Percentiles rank a stretch among this genome's conserved stretches.
Evolutionary conservation across 108 stramenopile genomes (phyloP).

Genomic region (Fragilariopsis cylindrus): DNA sequence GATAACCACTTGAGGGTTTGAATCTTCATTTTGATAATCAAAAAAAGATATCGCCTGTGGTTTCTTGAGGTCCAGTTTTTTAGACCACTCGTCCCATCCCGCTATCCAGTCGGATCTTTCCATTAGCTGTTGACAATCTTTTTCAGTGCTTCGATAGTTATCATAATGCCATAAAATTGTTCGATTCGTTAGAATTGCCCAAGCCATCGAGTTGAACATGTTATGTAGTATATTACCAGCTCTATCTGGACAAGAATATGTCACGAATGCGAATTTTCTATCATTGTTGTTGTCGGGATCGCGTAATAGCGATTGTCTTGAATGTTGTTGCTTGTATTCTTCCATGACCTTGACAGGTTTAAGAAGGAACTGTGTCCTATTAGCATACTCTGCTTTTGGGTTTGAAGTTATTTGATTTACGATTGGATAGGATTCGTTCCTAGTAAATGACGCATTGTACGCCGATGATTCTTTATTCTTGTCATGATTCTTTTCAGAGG

Average conservation of each 20-base stretch:
- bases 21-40: background rate
- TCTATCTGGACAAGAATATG: constrained; percentile 39
- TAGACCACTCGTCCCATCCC: constrained; percentile 27
- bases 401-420: too few species aligned
- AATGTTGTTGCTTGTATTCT: background rate
- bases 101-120: constrained; percentile 34
- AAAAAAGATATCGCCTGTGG: background rate
- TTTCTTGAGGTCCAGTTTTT: background rate
- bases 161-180: constrained; percentile 33
- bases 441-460: too few species aligned
- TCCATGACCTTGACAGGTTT: too few species aligned
- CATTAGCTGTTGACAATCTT: constrained; percentile 24
- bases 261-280: constrained; percentile 29
- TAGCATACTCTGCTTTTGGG: too few species aligned
- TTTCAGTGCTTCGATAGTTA: constrained; percentile 4
- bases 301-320: background rate
- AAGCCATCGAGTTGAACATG: constrained; percentile 27
- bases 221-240: constrained; percentile 38
- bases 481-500: too few species aligned
- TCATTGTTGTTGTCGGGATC: too few species aligned
- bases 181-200: constrained; percentile 39
- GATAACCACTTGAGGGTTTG: constrained; percentile 15
- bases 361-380: too few species aligned
- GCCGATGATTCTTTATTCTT: too few species aligned
- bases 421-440: too few species aligned